phyloP scores from a whole-genome alignment of 345 rosid genomes.

The Brassica carinata region DNA sequence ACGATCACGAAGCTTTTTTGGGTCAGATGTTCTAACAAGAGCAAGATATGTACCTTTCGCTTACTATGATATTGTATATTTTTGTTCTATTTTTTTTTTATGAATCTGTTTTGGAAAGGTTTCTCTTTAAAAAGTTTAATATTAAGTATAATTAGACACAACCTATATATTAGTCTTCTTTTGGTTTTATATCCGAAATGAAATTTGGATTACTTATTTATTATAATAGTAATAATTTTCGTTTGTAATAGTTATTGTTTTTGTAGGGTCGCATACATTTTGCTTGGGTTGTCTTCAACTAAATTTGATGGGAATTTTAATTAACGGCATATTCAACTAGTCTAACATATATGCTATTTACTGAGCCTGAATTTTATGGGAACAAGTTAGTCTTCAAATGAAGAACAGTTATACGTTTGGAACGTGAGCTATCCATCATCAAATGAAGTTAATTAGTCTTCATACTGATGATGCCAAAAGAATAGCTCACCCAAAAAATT shows the following conservation, averaged over 20 bases:
- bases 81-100: too few species aligned
- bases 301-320: too few species aligned
- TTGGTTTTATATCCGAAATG: neutral
- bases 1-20: too few species aligned
- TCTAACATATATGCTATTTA: neutral
- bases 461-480: neutral
- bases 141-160: too few species aligned
- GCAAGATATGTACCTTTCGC: too few species aligned
- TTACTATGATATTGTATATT: too few species aligned
- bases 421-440: neutral
- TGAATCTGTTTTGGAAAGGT: too few species aligned
- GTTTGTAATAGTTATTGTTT: too few species aligned
- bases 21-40: too few species aligned
- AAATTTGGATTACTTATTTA: neutral
- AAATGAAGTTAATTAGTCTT: neutral
- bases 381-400: neutral
- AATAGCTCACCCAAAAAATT: neutral
- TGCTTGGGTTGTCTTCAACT: neutral
- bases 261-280: neutral
- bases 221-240: too few species aligned
- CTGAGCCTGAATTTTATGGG: neutral
- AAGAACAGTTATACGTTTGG: neutral
- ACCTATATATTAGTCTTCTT: too few species aligned
- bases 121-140: too few species aligned
- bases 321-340: neutral